phyloP scores from a whole-genome alignment of 768 basidiomycete genomes.

The Paxillus involutus region DNA sequence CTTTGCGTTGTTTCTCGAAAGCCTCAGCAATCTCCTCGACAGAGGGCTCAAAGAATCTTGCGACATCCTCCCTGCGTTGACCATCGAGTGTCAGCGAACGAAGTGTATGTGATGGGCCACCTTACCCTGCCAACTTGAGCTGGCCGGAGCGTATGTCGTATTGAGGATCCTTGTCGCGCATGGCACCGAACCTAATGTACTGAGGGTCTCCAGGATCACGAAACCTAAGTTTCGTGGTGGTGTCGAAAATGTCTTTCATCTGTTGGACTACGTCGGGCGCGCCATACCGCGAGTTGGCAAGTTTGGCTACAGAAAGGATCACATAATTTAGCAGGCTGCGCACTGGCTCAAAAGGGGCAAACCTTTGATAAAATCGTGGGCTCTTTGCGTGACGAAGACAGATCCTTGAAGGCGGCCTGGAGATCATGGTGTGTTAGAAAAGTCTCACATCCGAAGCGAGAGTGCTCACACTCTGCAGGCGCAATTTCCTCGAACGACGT shows the following conservation, averaged over 20 bases:
- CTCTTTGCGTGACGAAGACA: slow-evolving; percentile 33
- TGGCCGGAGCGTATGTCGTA: slow-evolving; percentile 37
- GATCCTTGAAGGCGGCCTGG: slow-evolving; percentile 40
- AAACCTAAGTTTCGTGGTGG: slow-evolving; percentile 39
- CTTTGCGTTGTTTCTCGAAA: slow-evolving; percentile 25
- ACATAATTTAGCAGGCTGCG: not conserved
- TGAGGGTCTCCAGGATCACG: slow-evolving; percentile 32
- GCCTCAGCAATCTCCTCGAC: slow-evolving; percentile 34
- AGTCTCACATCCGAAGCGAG: not conserved
- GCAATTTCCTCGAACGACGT: slow-evolving; percentile 34
- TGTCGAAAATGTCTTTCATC: slow-evolving; percentile 37
- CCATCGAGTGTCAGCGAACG: not conserved
- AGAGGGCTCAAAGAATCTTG: slow-evolving; percentile 43
- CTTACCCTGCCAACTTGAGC: slow-evolving; percentile 38
- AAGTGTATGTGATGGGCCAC: not conserved
- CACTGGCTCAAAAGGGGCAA: not conserved
- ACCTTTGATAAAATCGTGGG: slow-evolving; percentile 29
- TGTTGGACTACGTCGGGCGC: slow-evolving; percentile 28
- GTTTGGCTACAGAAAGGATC: slow-evolving; percentile 18
- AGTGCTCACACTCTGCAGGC: slow-evolving; percentile 28
- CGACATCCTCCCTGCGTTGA: slow-evolving; percentile 32
- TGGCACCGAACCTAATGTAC: slow-evolving; percentile 40
- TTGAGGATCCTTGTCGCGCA: slow-evolving; percentile 32
- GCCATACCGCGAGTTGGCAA: slow-evolving; percentile 29
- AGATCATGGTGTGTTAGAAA: not conserved